These are phyloP conservation scores for Bipolaris zeicola DNA, from an alignment of 2,329 filamentous ascomycete species.

Conservation along the genomic window DNA sequence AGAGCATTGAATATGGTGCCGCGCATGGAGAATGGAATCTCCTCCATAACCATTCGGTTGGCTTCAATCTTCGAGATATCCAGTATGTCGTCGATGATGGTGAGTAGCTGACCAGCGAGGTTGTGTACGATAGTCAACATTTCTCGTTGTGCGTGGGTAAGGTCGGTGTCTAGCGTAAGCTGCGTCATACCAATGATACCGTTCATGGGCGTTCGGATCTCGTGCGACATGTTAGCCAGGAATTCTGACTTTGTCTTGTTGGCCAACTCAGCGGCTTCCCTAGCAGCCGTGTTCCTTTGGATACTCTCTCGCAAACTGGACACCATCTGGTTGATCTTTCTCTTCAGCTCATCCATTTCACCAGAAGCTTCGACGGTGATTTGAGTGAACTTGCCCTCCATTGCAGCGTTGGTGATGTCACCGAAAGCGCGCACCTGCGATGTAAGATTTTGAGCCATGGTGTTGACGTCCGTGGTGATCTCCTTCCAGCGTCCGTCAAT, in stretches of 20 bases:
- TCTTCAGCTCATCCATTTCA: slow-evolving; percentile 98
- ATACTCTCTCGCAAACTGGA: slow-evolving; percentile 95
- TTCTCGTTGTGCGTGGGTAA: slow-evolving; percentile 94
- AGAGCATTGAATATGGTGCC: slow-evolving; percentile 96
- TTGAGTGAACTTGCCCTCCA: slow-evolving; percentile 96
- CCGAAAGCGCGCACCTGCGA: slow-evolving; percentile 97
- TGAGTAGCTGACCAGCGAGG: slow-evolving; percentile 91
- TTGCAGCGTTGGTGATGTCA: slow-evolving; percentile 97
- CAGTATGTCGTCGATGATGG: slow-evolving; percentile 86
- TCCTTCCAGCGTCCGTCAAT: slow-evolving; percentile 97
- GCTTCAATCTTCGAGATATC: slow-evolving; percentile 84
- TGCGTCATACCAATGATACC: slow-evolving; percentile 99
- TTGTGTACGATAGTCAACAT: slow-evolving; percentile 99
- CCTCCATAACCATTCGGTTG: slow-evolving; percentile 96
- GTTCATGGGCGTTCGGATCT: slow-evolving; percentile 97
- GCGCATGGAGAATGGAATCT: slow-evolving; percentile 92
- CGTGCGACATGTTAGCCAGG: slow-evolving; percentile 98
- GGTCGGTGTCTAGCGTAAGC: slow-evolving; percentile 87
- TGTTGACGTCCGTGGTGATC: slow-evolving; percentile 96
- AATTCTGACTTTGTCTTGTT: slow-evolving; percentile 99
- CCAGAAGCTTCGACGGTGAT: slow-evolving; percentile 96
- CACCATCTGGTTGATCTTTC: slow-evolving; percentile 99
- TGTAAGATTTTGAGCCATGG: slow-evolving; percentile 82
- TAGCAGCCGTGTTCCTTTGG: slow-evolving; percentile 91
- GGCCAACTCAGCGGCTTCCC: slow-evolving; percentile 92